Percentiles rank a stretch among this genome's conserved stretches.
Evolutionary conservation across 495 filamentous ascomycete species (phyloP).

Genomic region (Xylaria telfairii): DNA sequence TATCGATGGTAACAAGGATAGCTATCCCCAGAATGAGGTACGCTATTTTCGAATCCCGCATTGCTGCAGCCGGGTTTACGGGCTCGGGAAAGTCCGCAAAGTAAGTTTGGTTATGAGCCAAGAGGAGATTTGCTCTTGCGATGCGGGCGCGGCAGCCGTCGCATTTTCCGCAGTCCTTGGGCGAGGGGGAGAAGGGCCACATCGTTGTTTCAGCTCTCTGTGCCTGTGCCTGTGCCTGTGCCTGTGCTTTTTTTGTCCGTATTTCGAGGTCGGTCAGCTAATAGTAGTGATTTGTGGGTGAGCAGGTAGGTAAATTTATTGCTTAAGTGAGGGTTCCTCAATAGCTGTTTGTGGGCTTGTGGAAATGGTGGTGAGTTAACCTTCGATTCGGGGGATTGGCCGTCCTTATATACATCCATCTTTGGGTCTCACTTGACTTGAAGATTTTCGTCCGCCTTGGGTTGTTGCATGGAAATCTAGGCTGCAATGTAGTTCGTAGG

Average conservation of each 20-base stretch:
- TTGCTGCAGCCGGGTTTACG: no score
- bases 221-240: not conserved
- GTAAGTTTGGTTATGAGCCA: not conserved
- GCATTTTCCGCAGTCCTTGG: not conserved
- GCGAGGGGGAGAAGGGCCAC: not conserved
- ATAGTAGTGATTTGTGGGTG: not conserved
- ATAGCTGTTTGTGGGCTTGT: not conserved
- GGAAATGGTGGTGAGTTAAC: not conserved
- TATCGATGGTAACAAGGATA: no score
- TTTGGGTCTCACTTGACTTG: not conserved
- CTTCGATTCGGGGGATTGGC: not conserved
- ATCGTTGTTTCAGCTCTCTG: not conserved
- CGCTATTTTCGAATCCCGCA: no score
- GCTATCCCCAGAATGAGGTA: no score
- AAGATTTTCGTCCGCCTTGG: not conserved
- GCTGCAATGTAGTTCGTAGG: not conserved
- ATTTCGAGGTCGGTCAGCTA: not conserved
- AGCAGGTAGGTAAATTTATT: not conserved
- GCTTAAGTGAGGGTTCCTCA: not conserved
- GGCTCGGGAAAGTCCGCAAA: not conserved
- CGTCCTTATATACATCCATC: not conserved
- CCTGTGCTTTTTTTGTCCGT: not conserved
- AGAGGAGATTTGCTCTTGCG: not conserved
- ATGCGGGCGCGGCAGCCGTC: not conserved
- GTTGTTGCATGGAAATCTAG: not conserved